phyloP scores from a whole-genome alignment of 805 yeast species.

The Tetrapisispora fleetii region DNA sequence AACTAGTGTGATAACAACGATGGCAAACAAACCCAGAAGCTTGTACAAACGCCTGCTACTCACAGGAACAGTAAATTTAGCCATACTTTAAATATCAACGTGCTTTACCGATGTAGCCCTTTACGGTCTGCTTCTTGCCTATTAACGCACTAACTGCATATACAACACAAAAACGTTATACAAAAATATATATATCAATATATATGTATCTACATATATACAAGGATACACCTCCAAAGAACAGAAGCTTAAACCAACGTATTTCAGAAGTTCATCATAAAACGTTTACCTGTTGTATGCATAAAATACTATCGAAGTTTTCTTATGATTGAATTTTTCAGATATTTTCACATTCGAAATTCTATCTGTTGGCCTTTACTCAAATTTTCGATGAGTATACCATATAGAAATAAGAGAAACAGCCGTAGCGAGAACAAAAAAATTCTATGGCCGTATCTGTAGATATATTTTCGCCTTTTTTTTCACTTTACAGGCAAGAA shows the following conservation, averaged over 20 bases:
- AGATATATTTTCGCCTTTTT: no score
- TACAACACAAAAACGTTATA: no score
- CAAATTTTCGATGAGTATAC: neutral
- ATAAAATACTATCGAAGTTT: no score
- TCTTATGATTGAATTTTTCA: neutral
- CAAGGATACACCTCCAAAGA: no score
- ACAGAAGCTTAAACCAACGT: neutral
- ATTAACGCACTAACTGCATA: no score
- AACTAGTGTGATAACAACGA: neutral
- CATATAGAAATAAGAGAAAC: neutral
- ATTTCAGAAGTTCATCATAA: neutral
- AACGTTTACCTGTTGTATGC: no score
- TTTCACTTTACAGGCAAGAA: no score
- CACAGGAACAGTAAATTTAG: constrained; percentile 1
- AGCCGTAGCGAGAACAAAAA: no score
- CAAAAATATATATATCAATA: no score
- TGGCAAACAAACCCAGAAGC: neutral
- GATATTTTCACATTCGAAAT: neutral
- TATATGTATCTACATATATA: no score
- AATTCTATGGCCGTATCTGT: no score
- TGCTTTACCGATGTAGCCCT: neutral
- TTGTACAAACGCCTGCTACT: constrained; percentile 2
- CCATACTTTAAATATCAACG: neutral
- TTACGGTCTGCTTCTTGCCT: no score
- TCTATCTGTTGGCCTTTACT: neutral